Conservation (phyloP, 495 filamentous ascomycete species). For the Cercophora sp. region DNA sequence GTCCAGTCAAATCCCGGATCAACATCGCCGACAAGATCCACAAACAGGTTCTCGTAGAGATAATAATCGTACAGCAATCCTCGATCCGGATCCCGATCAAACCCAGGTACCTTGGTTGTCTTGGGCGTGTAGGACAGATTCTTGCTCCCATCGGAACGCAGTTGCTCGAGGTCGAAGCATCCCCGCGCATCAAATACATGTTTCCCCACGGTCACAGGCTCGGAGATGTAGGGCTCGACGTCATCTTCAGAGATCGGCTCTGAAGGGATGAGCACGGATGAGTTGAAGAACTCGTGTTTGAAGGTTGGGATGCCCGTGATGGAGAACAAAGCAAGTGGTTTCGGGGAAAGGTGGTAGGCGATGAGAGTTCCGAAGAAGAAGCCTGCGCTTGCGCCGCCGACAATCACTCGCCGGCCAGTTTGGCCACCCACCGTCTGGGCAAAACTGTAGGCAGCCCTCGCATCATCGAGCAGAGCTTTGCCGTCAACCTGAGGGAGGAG, state of each 20-base stretch:
- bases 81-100: not conserved
- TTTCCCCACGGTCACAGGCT: slow-evolving; percentile 11
- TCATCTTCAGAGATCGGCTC: slow-evolving; percentile 17
- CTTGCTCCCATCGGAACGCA: slow-evolving; percentile 8
- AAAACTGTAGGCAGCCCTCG: slow-evolving; percentile 19
- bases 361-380: slow-evolving; percentile 22
- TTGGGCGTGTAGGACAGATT: slow-evolving; percentile 7
- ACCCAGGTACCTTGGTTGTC: not conserved
- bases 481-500: slow-evolving; percentile 19
- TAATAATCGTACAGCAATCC: slow-evolving; percentile 22
- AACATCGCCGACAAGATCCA: slow-evolving; percentile 10
- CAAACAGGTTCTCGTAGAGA: slow-evolving; percentile 15
- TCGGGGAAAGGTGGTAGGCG: slow-evolving; percentile 16
- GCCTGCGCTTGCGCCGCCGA: slow-evolving; percentile 20
- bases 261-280: slow-evolving; percentile 11
- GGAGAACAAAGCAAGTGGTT: slow-evolving; percentile 21
- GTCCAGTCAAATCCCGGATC: slow-evolving; percentile 20
- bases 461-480: slow-evolving; percentile 16
- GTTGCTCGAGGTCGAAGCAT: slow-evolving; percentile 9
- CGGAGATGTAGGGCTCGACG: slow-evolving; percentile 11
- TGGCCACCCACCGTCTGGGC: slow-evolving; percentile 3
- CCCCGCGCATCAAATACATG: not conserved
- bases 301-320: slow-evolving; percentile 26
- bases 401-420: slow-evolving; percentile 9
- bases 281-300: slow-evolving; percentile 23